Percentiles rank a stretch among this genome's conserved stretches.
Conservation (phyloP, 1,284 basidiomycete species). For the Athelia sp. region DNA sequence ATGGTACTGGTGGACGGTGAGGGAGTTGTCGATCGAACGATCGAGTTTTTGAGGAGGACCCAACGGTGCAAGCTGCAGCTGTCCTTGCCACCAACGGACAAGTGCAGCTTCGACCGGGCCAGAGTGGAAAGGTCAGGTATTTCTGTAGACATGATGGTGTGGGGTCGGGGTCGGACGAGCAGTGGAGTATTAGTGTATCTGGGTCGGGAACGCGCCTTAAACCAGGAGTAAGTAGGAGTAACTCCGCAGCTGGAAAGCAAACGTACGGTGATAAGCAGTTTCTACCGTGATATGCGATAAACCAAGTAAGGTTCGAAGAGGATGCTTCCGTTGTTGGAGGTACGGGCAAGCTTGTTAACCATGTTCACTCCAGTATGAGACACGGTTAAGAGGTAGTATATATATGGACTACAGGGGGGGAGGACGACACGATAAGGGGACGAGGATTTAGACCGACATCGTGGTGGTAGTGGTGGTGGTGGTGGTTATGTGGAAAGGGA, state of each 20-base stretch:
- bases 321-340: conserved; percentile 76
- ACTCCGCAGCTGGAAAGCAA: not conserved
- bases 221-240: conserved; percentile 2
- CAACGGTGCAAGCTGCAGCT: conserved; percentile 74
- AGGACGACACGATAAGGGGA: not conserved
- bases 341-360: conserved; percentile 76
- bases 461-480: not conserved
- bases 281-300: conserved; percentile 73
- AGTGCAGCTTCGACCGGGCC: conserved; percentile 71
- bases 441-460: not conserved
- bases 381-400: not conserved
- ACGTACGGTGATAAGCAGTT: conserved; percentile 18
- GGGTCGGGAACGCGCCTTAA: conserved; percentile 9
- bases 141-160: conserved; percentile 39
- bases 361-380: conserved; percentile 47
- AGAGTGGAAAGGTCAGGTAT: conserved; percentile 47
- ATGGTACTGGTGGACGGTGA: conserved; percentile 21
- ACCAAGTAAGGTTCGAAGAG: conserved; percentile 82
- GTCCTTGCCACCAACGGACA: conserved; percentile 55
- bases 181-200: conserved; percentile 15
- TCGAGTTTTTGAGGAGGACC: conserved; percentile 81
- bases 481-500: conserved; percentile 3
- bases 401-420: not conserved
- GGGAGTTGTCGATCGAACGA: conserved; percentile 40
- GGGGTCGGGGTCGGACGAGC: conserved; percentile 11